These are phyloP conservation scores for Lycium barbarum DNA, from an alignment of 257 asterid genomes.

Conservation along the genomic window DNA sequence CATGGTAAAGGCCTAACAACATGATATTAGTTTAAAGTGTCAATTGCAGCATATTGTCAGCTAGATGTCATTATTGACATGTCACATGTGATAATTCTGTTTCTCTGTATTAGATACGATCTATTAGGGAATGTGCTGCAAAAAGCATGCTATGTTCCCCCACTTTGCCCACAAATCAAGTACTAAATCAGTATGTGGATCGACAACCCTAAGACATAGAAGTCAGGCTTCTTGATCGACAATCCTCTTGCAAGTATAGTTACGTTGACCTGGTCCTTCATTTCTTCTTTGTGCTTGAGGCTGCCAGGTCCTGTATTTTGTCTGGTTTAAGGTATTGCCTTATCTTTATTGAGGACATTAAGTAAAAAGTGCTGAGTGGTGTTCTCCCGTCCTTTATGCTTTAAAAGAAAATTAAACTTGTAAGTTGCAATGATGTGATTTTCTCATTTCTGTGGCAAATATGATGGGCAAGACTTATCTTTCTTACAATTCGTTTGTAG, in stretches of 20 bases:
- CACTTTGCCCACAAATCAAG: background rate
- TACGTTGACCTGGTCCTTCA: background rate
- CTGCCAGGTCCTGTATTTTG: background rate
- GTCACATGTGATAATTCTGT: slow-evolving; percentile 2
- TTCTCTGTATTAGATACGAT: background rate
- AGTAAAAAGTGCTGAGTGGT: slow-evolving; percentile 5
- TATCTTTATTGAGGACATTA: background rate
- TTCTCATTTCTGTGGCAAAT: background rate
- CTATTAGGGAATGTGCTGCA: background rate
- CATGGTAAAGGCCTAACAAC: background rate
- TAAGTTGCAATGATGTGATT: background rate
- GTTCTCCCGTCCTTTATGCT: background rate
- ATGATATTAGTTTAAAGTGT: slow-evolving; percentile 12
- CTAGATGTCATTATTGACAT: background rate
- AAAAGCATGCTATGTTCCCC: background rate
- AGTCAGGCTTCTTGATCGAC: slow-evolving; percentile 12
- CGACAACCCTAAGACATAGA: background rate
- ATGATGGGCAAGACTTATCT: slow-evolving; percentile 8
- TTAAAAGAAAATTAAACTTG: background rate
- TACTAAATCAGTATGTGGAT: background rate
- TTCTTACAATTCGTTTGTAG: slow-evolving; percentile 22
- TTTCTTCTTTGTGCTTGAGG: slow-evolving; percentile 17
- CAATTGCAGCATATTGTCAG: slow-evolving; percentile 16
- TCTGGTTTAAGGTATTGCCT: background rate
- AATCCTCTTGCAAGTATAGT: background rate